Evolutionary conservation across 2,329 filamentous ascomycete genomes (phyloP), one percentile per base, ranked within the genome.

Genomic region (Kalaharituber pfeilii): DNA sequence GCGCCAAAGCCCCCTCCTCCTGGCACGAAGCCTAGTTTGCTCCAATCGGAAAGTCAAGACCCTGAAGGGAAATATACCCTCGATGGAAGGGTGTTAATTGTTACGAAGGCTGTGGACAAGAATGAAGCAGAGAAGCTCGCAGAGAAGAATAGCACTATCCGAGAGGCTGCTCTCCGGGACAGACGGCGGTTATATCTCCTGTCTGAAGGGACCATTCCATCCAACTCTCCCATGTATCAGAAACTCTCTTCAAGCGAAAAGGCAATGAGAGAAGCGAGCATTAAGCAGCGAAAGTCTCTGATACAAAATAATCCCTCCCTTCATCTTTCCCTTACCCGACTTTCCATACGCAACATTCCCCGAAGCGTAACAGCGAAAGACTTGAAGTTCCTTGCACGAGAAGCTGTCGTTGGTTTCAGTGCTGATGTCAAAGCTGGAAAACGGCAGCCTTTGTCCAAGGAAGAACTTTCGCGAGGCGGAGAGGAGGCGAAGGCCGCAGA

Each of bases 381-480:
- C 53, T 75, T 98, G 51, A 98, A 98, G 68, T 82, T 85, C 42
- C 76, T 98, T 47, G 91, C 91, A 9, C 80, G 91, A 60, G 79
- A 91, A 67, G 91, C 86, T n/a, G 79, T 95, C 11, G 91, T 96
- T 50, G 88, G 86, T 0, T 98, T 98, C 65, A 88, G 91, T 39
- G 83, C 75, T 57, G 91, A 98, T 64, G 86, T 89, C 60, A 94
- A 88, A 66, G 75, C 74, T 26, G 86, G 85, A 13, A 75, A 75
- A 30, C 82, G 91, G 26, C 72, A 82, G 59, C 82, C 81, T 20
- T 74, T 98, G 2, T 91, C 85, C n/a, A 87, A 84, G 65, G 91
- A 98, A 64, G 93, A 98, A 67, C 75, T 85, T 52, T 72, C 78
- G 15, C 80, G 91, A 39, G 87, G 86, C 51, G 83, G 84, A 9